Percentiles rank a stretch among this genome's conserved stretches.
These are phyloP conservation scores for Euphorbia schlechtendalii DNA, from an alignment of 441 rosid genomes.

Conservation along the genomic window DNA sequence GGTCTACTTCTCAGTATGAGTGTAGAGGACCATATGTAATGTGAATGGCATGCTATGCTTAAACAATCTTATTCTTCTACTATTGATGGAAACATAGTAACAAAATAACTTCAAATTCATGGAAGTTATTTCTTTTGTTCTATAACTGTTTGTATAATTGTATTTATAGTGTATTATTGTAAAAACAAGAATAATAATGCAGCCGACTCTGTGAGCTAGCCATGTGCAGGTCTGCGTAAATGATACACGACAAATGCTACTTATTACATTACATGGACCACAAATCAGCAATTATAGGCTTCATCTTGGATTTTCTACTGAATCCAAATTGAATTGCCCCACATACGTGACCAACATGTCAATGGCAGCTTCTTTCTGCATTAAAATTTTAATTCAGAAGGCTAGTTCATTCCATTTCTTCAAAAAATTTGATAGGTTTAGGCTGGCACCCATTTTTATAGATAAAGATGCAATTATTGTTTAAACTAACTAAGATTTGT, in stretches of 20 bases:
- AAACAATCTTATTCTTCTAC: not conserved
- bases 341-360: conserved; percentile 12
- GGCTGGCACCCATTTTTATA: too few relatives aligned
- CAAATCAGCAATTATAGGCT: not conserved
- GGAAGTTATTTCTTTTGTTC: not conserved
- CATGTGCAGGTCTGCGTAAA: conserved; percentile 1
- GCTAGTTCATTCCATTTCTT: not conserved
- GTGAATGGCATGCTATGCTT: not conserved
- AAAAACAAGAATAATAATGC: too few relatives aligned
- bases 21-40: too few relatives aligned
- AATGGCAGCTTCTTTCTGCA: not conserved
- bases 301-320: not conserved
- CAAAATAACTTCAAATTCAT: not conserved
- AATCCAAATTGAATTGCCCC: not conserved
- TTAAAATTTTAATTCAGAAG: not conserved
- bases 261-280: not conserved
- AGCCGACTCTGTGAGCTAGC: not conserved
- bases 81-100: not conserved
- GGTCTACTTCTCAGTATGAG: too few relatives aligned
- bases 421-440: not conserved
- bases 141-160: not conserved
- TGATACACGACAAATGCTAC: too few relatives aligned
- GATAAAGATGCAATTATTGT: not conserved
- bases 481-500: not conserved
- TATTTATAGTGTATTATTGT: too few relatives aligned